A percentile compares a stretch with the other conserved stretches of the same genome.
phyloP scores from a whole-genome alignment of 768 basidiomycete species.

The Mycena rosella region DNA sequence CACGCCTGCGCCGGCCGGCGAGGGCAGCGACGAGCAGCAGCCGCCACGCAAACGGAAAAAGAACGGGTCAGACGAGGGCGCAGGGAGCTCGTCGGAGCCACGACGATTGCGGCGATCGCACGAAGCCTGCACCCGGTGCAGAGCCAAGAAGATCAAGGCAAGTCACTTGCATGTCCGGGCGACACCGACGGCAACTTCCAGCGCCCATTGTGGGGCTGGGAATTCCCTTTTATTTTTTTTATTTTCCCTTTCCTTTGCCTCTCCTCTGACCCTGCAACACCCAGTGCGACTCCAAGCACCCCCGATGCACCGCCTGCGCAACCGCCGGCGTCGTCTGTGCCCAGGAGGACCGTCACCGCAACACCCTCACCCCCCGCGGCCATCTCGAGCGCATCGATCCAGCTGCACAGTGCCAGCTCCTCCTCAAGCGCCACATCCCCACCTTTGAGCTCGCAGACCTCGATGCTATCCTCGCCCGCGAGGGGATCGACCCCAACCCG shows the following conservation, averaged over 20 bases:
- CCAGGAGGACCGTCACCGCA: conserved; percentile 90
- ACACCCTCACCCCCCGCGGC: conserved; percentile 87
- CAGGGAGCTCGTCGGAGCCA: conserved; percentile 70
- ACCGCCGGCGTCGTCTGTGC: conserved; percentile 85
- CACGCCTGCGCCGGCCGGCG: conserved; percentile 44
- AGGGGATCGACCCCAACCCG: conserved; percentile 71
- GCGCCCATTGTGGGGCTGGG: background rate
- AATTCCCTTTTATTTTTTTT: conserved; percentile 14
- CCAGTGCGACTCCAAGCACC: conserved; percentile 93
- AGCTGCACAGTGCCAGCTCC: conserved; percentile 84
- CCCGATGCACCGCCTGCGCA: conserved; percentile 86
- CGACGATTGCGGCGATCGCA: conserved; percentile 88
- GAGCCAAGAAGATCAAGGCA: conserved; percentile 97
- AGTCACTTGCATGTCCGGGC: conserved; percentile 78
- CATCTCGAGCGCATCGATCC: conserved; percentile 87
- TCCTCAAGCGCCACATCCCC: conserved; percentile 80
- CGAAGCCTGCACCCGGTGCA: conserved; percentile 93
- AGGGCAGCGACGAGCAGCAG: conserved; percentile 47
- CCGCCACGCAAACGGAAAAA: conserved; percentile 70
- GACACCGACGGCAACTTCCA: conserved; percentile 88
- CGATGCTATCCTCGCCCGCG: conserved; percentile 73
- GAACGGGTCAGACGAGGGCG: conserved; percentile 61
- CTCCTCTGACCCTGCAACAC: conserved; percentile 43
- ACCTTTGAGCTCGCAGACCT: conserved; percentile 76
- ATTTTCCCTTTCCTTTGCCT: conserved; percentile 48